These are phyloP conservation scores for Pseudogymnoascus sp. DNA, from an alignment of 2,329 filamentous ascomycete species.

Conservation along the genomic window DNA sequence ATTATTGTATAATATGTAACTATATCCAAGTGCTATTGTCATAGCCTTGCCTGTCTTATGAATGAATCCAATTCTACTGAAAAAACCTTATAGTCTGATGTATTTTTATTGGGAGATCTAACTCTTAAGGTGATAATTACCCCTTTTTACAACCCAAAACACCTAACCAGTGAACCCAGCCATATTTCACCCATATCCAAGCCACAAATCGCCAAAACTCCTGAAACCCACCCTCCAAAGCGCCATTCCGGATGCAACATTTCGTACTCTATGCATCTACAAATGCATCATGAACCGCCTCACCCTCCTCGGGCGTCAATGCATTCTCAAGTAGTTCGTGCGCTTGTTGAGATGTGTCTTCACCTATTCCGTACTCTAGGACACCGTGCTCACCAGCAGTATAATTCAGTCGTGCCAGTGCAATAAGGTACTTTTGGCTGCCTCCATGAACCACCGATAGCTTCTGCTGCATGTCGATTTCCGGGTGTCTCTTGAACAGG, in stretches of 20 bases:
- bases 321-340: constrained; percentile 74
- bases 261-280: constrained; percentile 11
- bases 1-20: constrained; percentile 8
- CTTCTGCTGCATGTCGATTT: constrained; percentile 64
- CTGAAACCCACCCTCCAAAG: not conserved
- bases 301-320: constrained; percentile 72
- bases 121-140: not conserved
- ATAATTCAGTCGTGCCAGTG: constrained; percentile 78
- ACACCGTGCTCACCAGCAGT: constrained; percentile 64
- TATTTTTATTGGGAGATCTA: not conserved
- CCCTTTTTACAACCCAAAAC: not conserved
- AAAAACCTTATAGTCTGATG: not conserved
- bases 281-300: constrained; percentile 39
- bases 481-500: constrained; percentile 53
- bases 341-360: constrained; percentile 73
- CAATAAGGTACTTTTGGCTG: constrained; percentile 74
- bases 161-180: not conserved
- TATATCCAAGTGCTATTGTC: not conserved
- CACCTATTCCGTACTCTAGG: constrained; percentile 68
- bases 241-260: not conserved
- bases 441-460: constrained; percentile 64
- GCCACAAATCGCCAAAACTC: not conserved
- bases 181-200: not conserved
- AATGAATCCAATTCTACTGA: not conserved
- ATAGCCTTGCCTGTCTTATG: not conserved